Percentiles rank a stretch among this genome's conserved stretches.
Conservation (phyloP, 2,329 filamentous ascomycete species). For the Trichoderma semiorbis region DNA sequence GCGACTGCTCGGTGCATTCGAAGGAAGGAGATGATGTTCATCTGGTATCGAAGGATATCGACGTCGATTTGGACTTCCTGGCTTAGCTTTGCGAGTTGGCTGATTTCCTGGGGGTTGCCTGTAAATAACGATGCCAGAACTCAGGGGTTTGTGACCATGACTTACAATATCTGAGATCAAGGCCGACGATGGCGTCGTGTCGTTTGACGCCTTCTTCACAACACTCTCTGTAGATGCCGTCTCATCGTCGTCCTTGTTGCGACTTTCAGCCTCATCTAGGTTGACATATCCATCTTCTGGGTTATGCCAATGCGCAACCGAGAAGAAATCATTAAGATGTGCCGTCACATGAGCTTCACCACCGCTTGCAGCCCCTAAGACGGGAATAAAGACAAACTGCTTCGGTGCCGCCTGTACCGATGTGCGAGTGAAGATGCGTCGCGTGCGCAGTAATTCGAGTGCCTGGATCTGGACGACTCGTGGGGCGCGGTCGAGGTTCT, state of each 20-base stretch:
- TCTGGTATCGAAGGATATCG: conserved; percentile 78
- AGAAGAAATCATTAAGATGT: conserved; percentile 77
- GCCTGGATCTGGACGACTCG: conserved; percentile 78
- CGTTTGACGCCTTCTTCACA: conserved; percentile 36
- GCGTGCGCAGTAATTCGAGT: conserved; percentile 72
- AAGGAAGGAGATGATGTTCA: conserved; percentile 84
- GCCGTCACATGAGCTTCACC: conserved; percentile 48
- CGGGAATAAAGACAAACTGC: conserved; percentile 74
- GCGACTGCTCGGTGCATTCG: conserved; percentile 82
- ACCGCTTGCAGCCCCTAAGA: conserved; percentile 53
- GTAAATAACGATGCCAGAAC: neutral
- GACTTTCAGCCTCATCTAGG: conserved; percentile 57
- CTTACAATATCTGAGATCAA: conserved; percentile 45
- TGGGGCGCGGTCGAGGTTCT: conserved; percentile 71
- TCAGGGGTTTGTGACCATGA: neutral
- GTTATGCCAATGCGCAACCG: conserved; percentile 83
- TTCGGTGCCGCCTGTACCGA: conserved; percentile 71
- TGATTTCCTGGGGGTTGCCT: conserved; percentile 47
- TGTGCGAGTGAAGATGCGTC: conserved; percentile 71
- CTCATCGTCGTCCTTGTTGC: conserved; percentile 27
- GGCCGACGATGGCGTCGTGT: conserved; percentile 26
- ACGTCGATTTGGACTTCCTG: conserved; percentile 62
- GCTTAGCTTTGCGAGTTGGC: conserved; percentile 56
- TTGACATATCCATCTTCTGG: conserved; percentile 70
- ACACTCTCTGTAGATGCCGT: conserved; percentile 44